Evolutionary conservation across 2,329 filamentous ascomycete genomes (phyloP).

Genomic region (Paecilomyces sp.): DNA sequence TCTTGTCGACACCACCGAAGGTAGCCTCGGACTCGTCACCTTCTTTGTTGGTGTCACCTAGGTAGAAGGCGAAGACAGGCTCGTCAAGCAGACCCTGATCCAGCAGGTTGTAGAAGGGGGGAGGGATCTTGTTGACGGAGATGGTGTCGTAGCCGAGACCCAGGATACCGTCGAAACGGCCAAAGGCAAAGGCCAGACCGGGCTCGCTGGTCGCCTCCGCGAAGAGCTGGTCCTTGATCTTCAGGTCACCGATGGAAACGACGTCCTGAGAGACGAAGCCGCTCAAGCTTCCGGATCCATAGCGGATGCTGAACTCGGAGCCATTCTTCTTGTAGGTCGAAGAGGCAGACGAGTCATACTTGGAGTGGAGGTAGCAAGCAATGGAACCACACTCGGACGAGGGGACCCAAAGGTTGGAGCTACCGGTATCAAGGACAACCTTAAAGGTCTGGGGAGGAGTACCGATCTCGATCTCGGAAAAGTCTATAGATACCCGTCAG

Average conservation of each 20-base stretch:
- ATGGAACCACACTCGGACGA: constrained; percentile 86
- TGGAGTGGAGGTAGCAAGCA: constrained; percentile 94
- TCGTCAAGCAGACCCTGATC: constrained; percentile 85
- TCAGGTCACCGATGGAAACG: constrained; percentile 80
- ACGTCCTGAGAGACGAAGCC: constrained; percentile 90
- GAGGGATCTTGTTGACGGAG: constrained; percentile 90
- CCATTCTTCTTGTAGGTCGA: constrained; percentile 93
- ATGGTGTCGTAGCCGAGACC: constrained; percentile 93
- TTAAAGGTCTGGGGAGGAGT: constrained; percentile 94
- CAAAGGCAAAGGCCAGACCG: constrained; percentile 94
- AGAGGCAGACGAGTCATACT: constrained; percentile 87
- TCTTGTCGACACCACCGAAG: constrained; percentile 82
- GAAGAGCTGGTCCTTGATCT: constrained; percentile 84
- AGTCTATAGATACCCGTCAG: constrained; percentile 54
- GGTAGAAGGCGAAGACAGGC: constrained; percentile 93
- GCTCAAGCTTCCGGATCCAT: constrained; percentile 88
- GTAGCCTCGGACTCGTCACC: constrained; percentile 74
- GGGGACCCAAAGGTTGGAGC: constrained; percentile 98
- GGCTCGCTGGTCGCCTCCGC: constrained; percentile 95
- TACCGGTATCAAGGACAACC: constrained; percentile 96
- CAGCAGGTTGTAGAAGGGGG: constrained; percentile 94
- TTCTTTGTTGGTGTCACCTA: constrained; percentile 65
- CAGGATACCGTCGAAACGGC: constrained; percentile 92
- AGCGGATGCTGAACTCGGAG: constrained; percentile 82
- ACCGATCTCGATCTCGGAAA: constrained; percentile 91